Conservation (phyloP, 2,329 filamentous ascomycete species). For the Xylaria sp. region DNA sequence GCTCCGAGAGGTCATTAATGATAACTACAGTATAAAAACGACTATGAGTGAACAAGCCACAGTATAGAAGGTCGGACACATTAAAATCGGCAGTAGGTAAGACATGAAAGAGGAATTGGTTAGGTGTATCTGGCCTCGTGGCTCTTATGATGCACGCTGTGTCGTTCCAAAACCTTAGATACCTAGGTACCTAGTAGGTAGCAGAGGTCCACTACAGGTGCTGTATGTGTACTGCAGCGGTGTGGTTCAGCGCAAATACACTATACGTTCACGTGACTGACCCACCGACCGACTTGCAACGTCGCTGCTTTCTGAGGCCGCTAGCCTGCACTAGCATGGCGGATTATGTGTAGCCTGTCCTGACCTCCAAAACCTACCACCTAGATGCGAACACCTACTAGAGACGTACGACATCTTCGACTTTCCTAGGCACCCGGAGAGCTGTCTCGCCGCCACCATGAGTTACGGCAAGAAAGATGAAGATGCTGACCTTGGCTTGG, state of each 20-base stretch:
- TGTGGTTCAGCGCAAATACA: not conserved
- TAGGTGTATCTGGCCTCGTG: not conserved
- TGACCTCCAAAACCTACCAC: conserved; percentile 38
- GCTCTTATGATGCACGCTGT: not conserved
- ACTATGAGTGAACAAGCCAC: not conserved
- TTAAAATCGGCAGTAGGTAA: not conserved
- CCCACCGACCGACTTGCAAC: conserved; percentile 43
- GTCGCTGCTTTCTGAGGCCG: conserved; percentile 44
- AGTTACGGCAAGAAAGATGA: conserved; percentile 99
- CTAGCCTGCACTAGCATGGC: conserved; percentile 33
- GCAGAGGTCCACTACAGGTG: not conserved
- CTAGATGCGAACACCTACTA: conserved; percentile 37
- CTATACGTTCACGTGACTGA: conserved; percentile 30
- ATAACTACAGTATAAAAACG: not conserved
- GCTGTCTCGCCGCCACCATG: conserved; percentile 68
- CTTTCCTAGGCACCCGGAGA: conserved; percentile 40
- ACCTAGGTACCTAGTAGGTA: not conserved
- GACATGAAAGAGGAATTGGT: not conserved
- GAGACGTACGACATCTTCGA: conserved; percentile 44
- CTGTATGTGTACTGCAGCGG: not conserved
- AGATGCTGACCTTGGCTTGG: conserved; percentile 90
- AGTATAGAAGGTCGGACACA: not conserved
- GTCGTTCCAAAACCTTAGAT: too few species aligned
- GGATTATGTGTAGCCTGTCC: conserved; percentile 37
- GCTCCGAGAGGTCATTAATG: conserved; percentile 54